Evolutionary conservation across 805 yeast species (phyloP).

Genomic region (Cyberlindnera nakhonratchasimensis): DNA sequence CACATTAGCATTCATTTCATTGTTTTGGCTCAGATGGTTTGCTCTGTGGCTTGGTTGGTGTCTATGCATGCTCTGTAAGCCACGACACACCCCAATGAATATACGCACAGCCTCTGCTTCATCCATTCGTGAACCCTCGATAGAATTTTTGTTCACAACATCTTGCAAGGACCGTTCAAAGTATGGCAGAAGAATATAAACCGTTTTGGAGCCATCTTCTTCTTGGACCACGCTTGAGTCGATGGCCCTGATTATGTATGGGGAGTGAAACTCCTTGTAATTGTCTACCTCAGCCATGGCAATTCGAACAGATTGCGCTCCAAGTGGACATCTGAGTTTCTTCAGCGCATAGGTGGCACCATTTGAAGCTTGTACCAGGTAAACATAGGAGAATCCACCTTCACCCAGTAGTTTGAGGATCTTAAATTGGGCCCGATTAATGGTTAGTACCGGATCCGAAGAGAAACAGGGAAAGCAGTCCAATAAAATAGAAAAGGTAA

Average conservation of each 20-base stretch:
- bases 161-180: constrained; percentile 75
- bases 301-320: constrained; percentile 65
- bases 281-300: constrained; percentile 78
- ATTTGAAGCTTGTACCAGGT: constrained; percentile 56
- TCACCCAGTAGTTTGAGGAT: constrained; percentile 79
- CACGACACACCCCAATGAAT: constrained; percentile 69
- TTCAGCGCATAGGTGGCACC: constrained; percentile 67
- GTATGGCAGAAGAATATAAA: constrained; percentile 77
- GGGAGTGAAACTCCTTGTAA: constrained; percentile 66
- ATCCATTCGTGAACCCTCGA: constrained; percentile 49
- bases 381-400: constrained; percentile 86
- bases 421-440: constrained; percentile 60
- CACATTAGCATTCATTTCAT: constrained; percentile 10
- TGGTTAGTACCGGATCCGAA: constrained; percentile 51
- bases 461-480: constrained; percentile 27
- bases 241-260: constrained; percentile 62
- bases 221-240: constrained; percentile 74
- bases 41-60: constrained; percentile 16
- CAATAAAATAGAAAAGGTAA: constrained; percentile 12
- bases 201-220: constrained; percentile 73
- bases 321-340: constrained; percentile 84
- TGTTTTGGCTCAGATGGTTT: not conserved
- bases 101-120: constrained; percentile 63
- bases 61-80: constrained; percentile 69
- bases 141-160: constrained; percentile 58